phyloP scores from a whole-genome alignment of 805 yeast genomes.

The Saccharomycopsis oosterbeekiorum region DNA sequence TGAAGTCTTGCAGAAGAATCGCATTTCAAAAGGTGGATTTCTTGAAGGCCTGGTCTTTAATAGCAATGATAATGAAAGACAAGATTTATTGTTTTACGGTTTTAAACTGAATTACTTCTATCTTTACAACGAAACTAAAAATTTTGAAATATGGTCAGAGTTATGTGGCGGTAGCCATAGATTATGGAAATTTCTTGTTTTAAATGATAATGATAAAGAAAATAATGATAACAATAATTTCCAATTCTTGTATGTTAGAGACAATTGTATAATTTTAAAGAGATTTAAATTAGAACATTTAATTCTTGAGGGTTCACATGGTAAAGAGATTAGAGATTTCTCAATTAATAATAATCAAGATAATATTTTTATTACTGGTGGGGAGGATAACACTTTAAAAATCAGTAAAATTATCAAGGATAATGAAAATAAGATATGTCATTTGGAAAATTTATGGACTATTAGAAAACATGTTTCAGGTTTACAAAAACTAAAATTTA shows the following conservation, averaged over 20 bases:
- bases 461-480: slow-evolving; percentile 84
- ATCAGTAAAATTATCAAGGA: slow-evolving; percentile 34
- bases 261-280: slow-evolving; percentile 21
- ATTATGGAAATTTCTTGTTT: slow-evolving; percentile 50
- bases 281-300: slow-evolving; percentile 20
- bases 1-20: slow-evolving; percentile 43
- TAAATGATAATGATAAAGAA: slow-evolving; percentile 17
- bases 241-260: slow-evolving; percentile 45
- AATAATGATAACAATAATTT: slow-evolving; percentile 23
- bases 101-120: slow-evolving; percentile 73
- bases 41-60: slow-evolving; percentile 61
- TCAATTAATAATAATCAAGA: slow-evolving; percentile 37
- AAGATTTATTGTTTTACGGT: slow-evolving; percentile 60
- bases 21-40: slow-evolving; percentile 56
- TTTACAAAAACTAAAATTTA: slow-evolving; percentile 59
- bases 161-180: slow-evolving; percentile 90
- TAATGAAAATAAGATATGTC: slow-evolving; percentile 29
- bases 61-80: slow-evolving; percentile 9
- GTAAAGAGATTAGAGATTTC: slow-evolving; percentile 79
- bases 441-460: slow-evolving; percentile 42
- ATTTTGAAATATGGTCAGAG: slow-evolving; percentile 57
- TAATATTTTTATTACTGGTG: slow-evolving; percentile 51
- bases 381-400: slow-evolving; percentile 79
- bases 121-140: slow-evolving; percentile 72
- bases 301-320: slow-evolving; percentile 66